Evolutionary conservation across 306 rosid genomes (phyloP), one percentile per base, ranked within the genome.

Genomic region (Vigna hirtella): DNA sequence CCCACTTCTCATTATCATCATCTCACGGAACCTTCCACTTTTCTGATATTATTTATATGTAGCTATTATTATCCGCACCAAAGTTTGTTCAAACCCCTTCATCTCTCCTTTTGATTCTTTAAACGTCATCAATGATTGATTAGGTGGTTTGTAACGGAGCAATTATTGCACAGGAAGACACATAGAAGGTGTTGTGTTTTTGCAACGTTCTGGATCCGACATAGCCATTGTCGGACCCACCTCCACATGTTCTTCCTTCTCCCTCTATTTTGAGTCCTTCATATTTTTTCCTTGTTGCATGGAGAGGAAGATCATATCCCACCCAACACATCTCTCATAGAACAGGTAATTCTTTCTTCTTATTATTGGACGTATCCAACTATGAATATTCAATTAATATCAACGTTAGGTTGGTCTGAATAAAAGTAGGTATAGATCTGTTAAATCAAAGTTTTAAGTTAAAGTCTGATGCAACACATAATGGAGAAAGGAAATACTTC

Each of bases 161-260:
- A 73, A 74, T 73, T 73, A 66, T 66, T 81, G 55, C 4, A 74
- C 14, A 36, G 36, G 49, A 57, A 74, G 57, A 36, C 55, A 80
- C 43, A 68, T 7, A 48, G 56, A 61, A 76, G 73, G 52, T 68
- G 52, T 4, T 81, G 71, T 74, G 24, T 57, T 81, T 20, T 26
- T 59, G 30, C 49, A 59, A 45, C 72, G 28, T 17, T 59, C 45
- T 73, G 74, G 79, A 72, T 80, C 74, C 69, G 69, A 73, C 74
- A 43, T 42, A 5, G 2, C 10, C 42, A 11, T 18, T 42, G 83
- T 80, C 79, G 83, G 79, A 80, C 68, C 83, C 83, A 53, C 69
- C 11, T 6, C 30, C 50, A 42, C 18, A 14, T 18, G 36, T 62
- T 22, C 38, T 72, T 32, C 53, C 70, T 22, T 81, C 76, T 68